Evolutionary conservation across 441 rosid species (phyloP), one percentile per base, ranked within the genome.

Genomic region (Viola pubescens): DNA sequence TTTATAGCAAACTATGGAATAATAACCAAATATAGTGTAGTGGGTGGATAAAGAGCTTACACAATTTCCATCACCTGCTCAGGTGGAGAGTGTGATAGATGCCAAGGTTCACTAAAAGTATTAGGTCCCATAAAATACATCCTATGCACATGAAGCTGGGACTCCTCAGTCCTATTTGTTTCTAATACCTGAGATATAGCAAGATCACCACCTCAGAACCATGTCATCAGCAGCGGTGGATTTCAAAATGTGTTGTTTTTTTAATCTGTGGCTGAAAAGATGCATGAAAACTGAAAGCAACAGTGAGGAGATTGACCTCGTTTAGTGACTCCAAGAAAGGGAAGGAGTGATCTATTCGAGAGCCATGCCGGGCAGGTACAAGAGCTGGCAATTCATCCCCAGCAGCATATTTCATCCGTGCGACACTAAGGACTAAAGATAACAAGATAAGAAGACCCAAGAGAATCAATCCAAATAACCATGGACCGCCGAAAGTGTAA

Each of bases 401-500:
- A 19, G 83, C 84, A 61, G 85, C 82, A 78, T 80, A 90, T 73
- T 90, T 90, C 86, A 84, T 86, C 64, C 97, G 75, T 3, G 97
- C 97, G 68, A 87, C 96, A 66, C 97, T 90, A 60, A 90, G 89
- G 43, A 88, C 94, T 41, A 90, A 79, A 48, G 97, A 89, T 70
- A 91, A 77, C 60, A 91, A 77, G 63, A 88, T 73, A 55, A 91
- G 97, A 61, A 88, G 81, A 65, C 81, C 79, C 59, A 91, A 69
- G 39, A 91, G 80, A 62, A 84, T 81, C 60, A 91, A 66, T 50
- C 94, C 83, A 63, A 91, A 91, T 58, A 75, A 60, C 97, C 96
- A 91, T 12, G 97, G 97, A 43, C 97, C 96, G 57, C 97, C 97
- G 75, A 91, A 91, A 62, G 97, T 84, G 79, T 91, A 82, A 48